Percentiles rank a stretch among this genome's conserved stretches.
Evolutionary conservation across 768 basidiomycete genomes (phyloP).

Genomic region (Hypholoma fasciculare): DNA sequence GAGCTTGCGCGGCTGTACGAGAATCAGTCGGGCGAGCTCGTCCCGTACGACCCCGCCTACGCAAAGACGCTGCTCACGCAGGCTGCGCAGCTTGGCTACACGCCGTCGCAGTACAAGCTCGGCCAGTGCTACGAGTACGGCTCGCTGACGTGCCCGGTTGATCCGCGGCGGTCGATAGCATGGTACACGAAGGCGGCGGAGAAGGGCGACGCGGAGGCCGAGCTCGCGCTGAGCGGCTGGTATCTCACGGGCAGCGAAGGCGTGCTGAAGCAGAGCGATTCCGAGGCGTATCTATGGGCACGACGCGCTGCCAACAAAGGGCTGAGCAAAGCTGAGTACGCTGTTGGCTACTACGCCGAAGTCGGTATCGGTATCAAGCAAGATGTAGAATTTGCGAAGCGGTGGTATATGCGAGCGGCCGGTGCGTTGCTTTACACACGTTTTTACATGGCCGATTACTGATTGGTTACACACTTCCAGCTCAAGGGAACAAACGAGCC

Average conservation of each 20-base stretch:
- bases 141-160: conserved; percentile 82
- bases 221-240: conserved; percentile 96
- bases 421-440: conserved; percentile 51
- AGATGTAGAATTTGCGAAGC: conserved; percentile 92
- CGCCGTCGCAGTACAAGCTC: conserved; percentile 92
- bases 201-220: conserved; percentile 93
- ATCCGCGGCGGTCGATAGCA: conserved; percentile 91
- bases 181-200: conserved; percentile 99
- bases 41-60: conserved; percentile 78
- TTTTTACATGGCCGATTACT: background rate
- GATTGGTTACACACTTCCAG: conserved; percentile 36
- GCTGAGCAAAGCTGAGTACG: conserved; percentile 95
- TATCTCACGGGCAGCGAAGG: conserved; percentile 96
- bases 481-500: conserved; percentile 97
- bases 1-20: conserved; percentile 92
- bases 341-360: conserved; percentile 97
- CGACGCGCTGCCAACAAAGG: conserved; percentile 96
- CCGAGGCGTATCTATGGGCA: conserved; percentile 99
- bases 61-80: conserved; percentile 87
- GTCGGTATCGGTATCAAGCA: conserved; percentile 97
- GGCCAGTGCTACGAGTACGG: conserved; percentile 97
- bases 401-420: conserved; percentile 99
- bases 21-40: conserved; percentile 60
- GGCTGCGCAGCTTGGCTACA: conserved; percentile 91
- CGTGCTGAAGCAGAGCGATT: conserved; percentile 95